Conservation (phyloP, 495 filamentous ascomycete genomes). For the Margaritispora aquatica region DNA sequence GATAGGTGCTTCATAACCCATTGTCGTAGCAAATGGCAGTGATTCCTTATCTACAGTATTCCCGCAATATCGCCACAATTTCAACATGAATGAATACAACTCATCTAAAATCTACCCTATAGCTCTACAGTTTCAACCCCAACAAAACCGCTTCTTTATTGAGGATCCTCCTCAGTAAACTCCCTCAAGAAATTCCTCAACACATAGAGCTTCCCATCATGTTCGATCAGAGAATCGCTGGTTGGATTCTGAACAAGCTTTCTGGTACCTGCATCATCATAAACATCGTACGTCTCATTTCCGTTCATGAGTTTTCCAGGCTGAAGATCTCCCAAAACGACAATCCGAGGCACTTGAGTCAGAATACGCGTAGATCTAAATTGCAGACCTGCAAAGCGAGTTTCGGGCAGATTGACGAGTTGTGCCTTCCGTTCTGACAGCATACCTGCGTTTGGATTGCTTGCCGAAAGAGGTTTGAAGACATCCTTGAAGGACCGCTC, state of each 20-base stretch:
- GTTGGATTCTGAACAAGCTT: not conserved
- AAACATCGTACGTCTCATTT: not conserved
- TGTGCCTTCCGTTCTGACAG: not conserved
- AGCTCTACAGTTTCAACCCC: too few relatives aligned
- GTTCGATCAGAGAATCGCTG: not conserved
- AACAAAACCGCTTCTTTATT: too few relatives aligned
- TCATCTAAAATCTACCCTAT: too few relatives aligned
- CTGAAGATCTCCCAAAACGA: not conserved
- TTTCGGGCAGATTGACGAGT: not conserved
- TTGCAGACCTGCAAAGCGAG: not conserved
- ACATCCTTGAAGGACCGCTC: not conserved
- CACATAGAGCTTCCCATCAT: not conserved
- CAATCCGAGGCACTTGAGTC: not conserved
- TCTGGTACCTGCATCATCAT: not conserved
- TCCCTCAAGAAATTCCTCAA: too few relatives aligned
- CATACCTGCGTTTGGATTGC: not conserved
- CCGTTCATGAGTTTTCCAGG: not conserved
- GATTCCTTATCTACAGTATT: too few relatives aligned
- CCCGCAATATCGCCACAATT: too few relatives aligned
- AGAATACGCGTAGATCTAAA: not conserved
- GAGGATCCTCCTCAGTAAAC: too few relatives aligned
- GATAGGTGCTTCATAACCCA: too few relatives aligned
- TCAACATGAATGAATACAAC: too few relatives aligned
- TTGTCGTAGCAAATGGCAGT: too few relatives aligned
- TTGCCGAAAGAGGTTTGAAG: not conserved